Percentiles rank a stretch among this genome's conserved stretches.
Conservation (phyloP, 169 alveolate species). For the Cyclospora cayetanensis region DNA sequence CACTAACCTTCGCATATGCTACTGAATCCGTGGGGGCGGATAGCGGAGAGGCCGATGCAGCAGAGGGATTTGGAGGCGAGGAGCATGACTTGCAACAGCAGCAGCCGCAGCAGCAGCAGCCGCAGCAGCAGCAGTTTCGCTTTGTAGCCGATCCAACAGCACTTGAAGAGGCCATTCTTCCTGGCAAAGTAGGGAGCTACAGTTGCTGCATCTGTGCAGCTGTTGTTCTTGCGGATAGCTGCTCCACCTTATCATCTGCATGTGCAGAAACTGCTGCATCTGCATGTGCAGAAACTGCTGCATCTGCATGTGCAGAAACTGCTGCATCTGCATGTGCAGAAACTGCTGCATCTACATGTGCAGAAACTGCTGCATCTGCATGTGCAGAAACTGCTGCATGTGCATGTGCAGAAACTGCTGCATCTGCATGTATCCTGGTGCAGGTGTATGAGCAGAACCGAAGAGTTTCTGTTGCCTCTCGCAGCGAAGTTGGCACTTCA, state of each 20-base stretch:
- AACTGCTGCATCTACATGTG: too few species aligned
- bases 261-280: neutral
- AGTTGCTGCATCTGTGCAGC: neutral
- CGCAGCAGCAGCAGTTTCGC: neutral
- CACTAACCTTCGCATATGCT: neutral
- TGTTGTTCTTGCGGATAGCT: neutral
- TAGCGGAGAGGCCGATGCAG: neutral
- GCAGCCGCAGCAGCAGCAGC: conserved; percentile 20
- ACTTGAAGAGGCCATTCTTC: neutral
- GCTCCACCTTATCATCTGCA: neutral
- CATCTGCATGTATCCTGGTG: too few species aligned
- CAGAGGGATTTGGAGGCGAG: neutral
- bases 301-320: neutral
- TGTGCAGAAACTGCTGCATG: too few species aligned
- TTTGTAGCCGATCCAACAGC: neutral
- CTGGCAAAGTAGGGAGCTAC: neutral
- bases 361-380: too few species aligned
- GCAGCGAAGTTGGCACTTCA: too few species aligned
- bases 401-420: too few species aligned
- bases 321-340: neutral
- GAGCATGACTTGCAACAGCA: neutral
- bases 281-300: neutral
- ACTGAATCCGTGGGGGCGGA: neutral
- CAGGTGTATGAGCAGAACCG: too few species aligned
- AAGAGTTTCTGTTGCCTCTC: too few species aligned